Percentiles rank a stretch among this genome's conserved stretches.
phyloP scores from a whole-genome alignment of 805 yeast genomes.

The Brettanomyces anomalus region DNA sequence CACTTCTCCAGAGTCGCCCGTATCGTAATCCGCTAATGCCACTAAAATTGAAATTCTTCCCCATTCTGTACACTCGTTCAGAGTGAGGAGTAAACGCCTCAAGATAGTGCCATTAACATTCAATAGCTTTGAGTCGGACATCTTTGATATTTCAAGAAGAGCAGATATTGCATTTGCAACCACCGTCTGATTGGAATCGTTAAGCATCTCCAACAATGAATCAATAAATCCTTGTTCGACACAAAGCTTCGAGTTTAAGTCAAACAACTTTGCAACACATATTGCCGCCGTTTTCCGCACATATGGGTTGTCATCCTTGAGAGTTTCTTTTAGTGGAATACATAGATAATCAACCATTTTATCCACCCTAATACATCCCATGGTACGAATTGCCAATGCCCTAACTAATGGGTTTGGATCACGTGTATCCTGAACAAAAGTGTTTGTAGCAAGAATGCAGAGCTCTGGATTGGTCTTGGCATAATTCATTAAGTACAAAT shows the following conservation, averaged over 20 bases:
- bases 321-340: constrained; percentile 75
- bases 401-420: constrained; percentile 95
- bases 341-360: constrained; percentile 94
- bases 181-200: constrained; percentile 93
- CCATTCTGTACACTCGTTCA: constrained; percentile 99
- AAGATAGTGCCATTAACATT: constrained; percentile 33
- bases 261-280: constrained; percentile 92
- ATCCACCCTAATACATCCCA: constrained; percentile 96
- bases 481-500: constrained; percentile 91
- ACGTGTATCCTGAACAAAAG: constrained; percentile 90
- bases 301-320: constrained; percentile 90
- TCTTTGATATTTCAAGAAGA: constrained; percentile 57
- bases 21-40: constrained; percentile 64
- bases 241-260: constrained; percentile 71
- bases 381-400: constrained; percentile 93
- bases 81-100: constrained; percentile 63
- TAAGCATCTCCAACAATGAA: constrained; percentile 54
- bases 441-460: constrained; percentile 91
- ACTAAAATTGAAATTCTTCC: constrained; percentile 86
- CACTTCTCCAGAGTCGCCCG: constrained; percentile 56
- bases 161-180: constrained; percentile 91
- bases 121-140: constrained; percentile 23
- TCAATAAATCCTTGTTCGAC: constrained; percentile 80
- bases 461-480: constrained; percentile 95
- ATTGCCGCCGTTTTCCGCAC: constrained; percentile 97